Base-by-base conservation (phyloP, 345 rosid species). In the Ricinus communis region DNA sequence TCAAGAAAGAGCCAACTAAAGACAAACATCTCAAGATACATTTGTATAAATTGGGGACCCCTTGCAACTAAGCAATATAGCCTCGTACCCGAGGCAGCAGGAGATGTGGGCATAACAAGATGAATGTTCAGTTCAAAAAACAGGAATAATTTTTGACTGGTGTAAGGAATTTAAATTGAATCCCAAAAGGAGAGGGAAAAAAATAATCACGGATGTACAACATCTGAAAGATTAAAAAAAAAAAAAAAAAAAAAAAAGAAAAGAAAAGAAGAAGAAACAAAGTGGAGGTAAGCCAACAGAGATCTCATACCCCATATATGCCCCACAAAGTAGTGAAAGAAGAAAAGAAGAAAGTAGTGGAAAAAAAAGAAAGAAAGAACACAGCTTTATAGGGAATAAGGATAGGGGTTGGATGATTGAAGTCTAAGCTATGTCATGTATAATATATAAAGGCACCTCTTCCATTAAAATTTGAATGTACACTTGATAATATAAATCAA, bases 321-420 rank as follows among this genome's bases (percentile, higher is more conserved):
- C 80, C 84, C 83, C 87, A 83, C 82, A 68, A 65, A 66, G 67
- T 22, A 64, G 58, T 24, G 67, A 77, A 76, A 72, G 76, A 72
- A 72, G 60, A 41, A 33, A 62, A 73, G 43, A 54, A 53, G 61
- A 65, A 80, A 76, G 41, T 21, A 64, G 74, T 10, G 36, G 62
- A 64, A 36, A 66, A 60, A 73, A 74, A 68, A 33, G 6, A 33
- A 33, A 2, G 6, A 33, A 33, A 33, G 38, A 33, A 33, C 38
- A 45, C 85, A 84, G 85, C 86, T 84, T 87, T 83, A 71, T 76
- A 69, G 82, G 79, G 89, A 85, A 85, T 81, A 82, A 85, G 88
- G 79, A 69, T 77, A 74, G 67, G 64, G 59, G 30, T 71, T 79
- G 75, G 82, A 84, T 87, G 88, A 87, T 77, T 87, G 84, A 87